Evolutionary conservation across 352 stramenopile genomes (phyloP).

Genomic region (Elongisporangium prolatum): DNA sequence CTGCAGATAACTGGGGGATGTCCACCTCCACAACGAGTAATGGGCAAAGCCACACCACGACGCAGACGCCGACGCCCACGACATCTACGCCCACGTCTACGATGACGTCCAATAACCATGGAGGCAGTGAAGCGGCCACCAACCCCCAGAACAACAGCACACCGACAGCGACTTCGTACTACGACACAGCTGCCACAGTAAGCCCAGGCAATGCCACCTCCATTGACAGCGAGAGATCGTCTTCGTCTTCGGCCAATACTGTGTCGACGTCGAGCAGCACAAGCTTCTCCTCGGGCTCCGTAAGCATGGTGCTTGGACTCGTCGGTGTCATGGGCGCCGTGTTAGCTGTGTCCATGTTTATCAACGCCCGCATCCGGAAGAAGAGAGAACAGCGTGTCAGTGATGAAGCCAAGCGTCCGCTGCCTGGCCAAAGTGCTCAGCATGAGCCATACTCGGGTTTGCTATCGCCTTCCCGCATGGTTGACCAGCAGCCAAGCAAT

Average conservation of each 20-base stretch:
- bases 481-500: neutral
- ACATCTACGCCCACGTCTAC: neutral
- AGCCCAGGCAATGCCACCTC: neutral
- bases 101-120: neutral
- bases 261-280: neutral
- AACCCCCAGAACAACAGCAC: neutral
- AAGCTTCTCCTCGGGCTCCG: neutral
- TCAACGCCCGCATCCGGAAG: neutral
- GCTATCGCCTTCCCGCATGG: neutral
- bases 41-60: neutral
- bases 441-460: neutral
- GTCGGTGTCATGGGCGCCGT: neutral
- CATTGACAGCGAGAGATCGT: neutral
- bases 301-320: neutral
- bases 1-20: neutral
- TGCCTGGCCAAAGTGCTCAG: neutral
- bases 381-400: neutral
- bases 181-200: neutral
- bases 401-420: neutral
- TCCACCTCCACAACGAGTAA: neutral
- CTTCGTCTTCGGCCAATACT: neutral
- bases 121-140: neutral
- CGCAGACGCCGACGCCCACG: neutral
- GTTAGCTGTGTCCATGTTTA: neutral
- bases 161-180: neutral